A percentile compares a stretch with the other conserved stretches of the same genome.
phyloP scores from a whole-genome alignment of 2,329 filamentous ascomycete species.

The Biscogniauxia marginata region DNA sequence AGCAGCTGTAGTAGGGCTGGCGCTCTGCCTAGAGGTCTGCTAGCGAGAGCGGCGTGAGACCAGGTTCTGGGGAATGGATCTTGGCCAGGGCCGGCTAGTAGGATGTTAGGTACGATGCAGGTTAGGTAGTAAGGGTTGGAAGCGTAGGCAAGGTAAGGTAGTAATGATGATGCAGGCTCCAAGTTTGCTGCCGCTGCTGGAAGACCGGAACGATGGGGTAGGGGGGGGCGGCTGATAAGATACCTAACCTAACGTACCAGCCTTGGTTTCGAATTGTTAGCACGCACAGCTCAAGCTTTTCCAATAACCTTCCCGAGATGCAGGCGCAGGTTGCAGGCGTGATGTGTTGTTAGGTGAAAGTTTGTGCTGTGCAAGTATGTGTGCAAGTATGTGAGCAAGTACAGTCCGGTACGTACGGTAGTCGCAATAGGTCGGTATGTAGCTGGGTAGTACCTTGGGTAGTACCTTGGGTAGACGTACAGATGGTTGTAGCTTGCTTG shows the following conservation, averaged over 20 bases:
- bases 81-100: neutral
- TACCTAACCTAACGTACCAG: neutral
- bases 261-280: neutral
- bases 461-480: neutral
- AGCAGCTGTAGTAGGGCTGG: neutral
- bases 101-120: neutral
- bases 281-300: neutral
- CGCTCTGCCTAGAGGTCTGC: neutral
- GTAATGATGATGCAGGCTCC: neutral
- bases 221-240: neutral
- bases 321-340: neutral
- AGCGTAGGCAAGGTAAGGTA: neutral
- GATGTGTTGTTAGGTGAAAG: neutral
- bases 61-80: neutral
- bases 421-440: neutral
- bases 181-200: neutral
- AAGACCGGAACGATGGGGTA: neutral
- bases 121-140: neutral
- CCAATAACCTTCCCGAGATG: neutral
- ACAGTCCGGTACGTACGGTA: too few species aligned
- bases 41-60: neutral
- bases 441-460: neutral
- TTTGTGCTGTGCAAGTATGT: too few species aligned
- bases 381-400: neutral
- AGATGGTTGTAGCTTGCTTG: neutral